These are phyloP conservation scores for Bonnemaisonia californica DNA, from an alignment of 31 red algal genomes.

Conservation along the genomic window DNA sequence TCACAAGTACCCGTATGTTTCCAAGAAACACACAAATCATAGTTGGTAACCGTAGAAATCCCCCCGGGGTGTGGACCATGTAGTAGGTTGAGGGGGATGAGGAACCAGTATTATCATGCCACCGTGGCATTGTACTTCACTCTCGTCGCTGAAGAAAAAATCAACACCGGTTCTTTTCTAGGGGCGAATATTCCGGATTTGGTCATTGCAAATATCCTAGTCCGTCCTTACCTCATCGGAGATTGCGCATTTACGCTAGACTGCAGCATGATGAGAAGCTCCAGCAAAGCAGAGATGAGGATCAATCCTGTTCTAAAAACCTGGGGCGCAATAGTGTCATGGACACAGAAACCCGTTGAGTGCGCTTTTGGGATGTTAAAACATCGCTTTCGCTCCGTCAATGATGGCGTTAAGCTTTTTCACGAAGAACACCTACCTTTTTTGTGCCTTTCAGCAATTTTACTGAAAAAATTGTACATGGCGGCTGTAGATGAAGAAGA, in stretches of 20 bases:
- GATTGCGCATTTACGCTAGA: slow-evolving; percentile 6
- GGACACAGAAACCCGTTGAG: slow-evolving; percentile 24
- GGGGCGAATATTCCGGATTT: slow-evolving; percentile 21
- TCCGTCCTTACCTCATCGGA: slow-evolving; percentile 21
- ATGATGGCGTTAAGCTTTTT: neutral
- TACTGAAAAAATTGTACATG: neutral
- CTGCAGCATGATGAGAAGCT: slow-evolving; percentile 28
- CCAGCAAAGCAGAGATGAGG: neutral
- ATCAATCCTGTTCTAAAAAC: slow-evolving; percentile 10
- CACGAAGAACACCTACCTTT: slow-evolving; percentile 23
- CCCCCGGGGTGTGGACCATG: too few species aligned
- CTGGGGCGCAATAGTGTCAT: slow-evolving; percentile 21
- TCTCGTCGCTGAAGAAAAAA: too few species aligned
- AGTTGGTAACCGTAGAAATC: too few species aligned
- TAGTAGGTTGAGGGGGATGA: too few species aligned
- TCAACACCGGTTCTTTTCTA: slow-evolving; percentile 12
- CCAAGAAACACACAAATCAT: too few species aligned
- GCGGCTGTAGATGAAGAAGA: neutral
- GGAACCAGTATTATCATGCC: too few species aligned
- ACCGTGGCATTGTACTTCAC: too few species aligned
- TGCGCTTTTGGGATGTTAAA: slow-evolving; percentile 43
- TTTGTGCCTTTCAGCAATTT: neutral
- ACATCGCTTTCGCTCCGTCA: neutral
- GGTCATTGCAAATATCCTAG: neutral
- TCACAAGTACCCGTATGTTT: too few species aligned